These are phyloP conservation scores for Gaeumannomyces tritici DNA, from an alignment of 2,329 filamentous ascomycete species.

Conservation along the genomic window DNA sequence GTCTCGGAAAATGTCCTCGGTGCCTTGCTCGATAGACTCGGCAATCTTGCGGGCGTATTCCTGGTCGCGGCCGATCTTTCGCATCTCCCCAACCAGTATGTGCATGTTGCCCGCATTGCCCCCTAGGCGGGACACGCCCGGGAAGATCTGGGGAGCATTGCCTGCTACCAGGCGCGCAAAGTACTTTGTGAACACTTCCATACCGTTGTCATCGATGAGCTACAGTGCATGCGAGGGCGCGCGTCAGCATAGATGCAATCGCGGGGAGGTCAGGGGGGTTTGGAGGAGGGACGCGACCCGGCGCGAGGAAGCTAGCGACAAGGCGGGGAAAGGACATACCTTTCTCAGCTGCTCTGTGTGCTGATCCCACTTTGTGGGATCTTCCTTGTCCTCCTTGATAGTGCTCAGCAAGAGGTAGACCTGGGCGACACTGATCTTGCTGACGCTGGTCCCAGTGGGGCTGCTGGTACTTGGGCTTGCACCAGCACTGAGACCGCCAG, in stretches of 20 bases:
- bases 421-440: conserved; percentile 92
- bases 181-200: conserved; percentile 97
- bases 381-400: conserved; percentile 86
- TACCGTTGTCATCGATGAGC: conserved; percentile 95
- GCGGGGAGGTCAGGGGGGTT: not conserved
- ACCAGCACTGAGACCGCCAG: conserved; percentile 47
- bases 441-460: conserved; percentile 56
- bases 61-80: conserved; percentile 71
- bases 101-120: conserved; percentile 76
- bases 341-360: conserved; percentile 89
- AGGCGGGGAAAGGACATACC: conserved; percentile 39
- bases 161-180: conserved; percentile 85
- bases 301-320: not conserved
- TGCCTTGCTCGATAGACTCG: conserved; percentile 81
- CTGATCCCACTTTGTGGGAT: conserved; percentile 80
- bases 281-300: conserved; percentile 2
- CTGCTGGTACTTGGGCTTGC: conserved; percentile 53
- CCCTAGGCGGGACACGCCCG: conserved; percentile 61
- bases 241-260: conserved; percentile 4
- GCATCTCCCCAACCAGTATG: conserved; percentile 73
- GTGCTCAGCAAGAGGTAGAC: conserved; percentile 89
- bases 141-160: conserved; percentile 88
- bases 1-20: conserved; percentile 89
- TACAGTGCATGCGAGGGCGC: conserved; percentile 22
- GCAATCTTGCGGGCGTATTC: conserved; percentile 86